Evolutionary conservation across 208 protist genomes (phyloP), one percentile per base, ranked within the genome.

Genomic region (Porcisia deanei): DNA sequence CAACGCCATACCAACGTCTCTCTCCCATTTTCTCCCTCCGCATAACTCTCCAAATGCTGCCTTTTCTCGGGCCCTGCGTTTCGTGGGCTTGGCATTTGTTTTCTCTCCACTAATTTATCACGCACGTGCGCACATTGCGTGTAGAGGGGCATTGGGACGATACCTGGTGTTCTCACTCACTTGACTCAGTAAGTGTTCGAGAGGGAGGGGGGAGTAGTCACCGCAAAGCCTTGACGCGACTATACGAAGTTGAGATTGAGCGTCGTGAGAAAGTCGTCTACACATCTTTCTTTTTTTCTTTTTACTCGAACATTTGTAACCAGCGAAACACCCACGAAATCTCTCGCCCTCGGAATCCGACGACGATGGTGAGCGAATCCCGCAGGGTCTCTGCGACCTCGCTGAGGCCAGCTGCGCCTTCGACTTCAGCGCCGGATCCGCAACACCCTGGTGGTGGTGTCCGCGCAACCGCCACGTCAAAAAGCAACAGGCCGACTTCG

Each of bases 321-420:
- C 16, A 79, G 69, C 41, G 16, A 72, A 54, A 53, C 16, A 54
- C n/a, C 22, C 34, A 25, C 30, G 34, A 55, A 65, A n/a, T n/a
- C 37, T 2, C 49, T 49, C 57, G 6, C 30, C 22, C 55, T 59
- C 22, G n/a, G 16, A 34, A 12, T 55, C 16, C 47, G 16, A 57
- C n/a, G 30, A 76, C 76, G 76, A 14, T 67, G 37, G 55, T 64
- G 10, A 71, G 60, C 57, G 76, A 64, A 57, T 53, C 61, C 5
- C 58, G 39, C 63, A 34, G 52, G 49, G 45, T 64, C 20, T 63
- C 64, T 25, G 70, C 76, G 30, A 54, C 76, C 16, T 39, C 49
- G 20, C 9, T 64, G 45, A 25, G 20, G 37, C 18, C 71, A 58
- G 61, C 60, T 9, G 37, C 65, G 8, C 1, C 71, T 37, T 68